phyloP scores from a whole-genome alignment of 768 basidiomycete genomes.

The Kondoa malvinella region DNA sequence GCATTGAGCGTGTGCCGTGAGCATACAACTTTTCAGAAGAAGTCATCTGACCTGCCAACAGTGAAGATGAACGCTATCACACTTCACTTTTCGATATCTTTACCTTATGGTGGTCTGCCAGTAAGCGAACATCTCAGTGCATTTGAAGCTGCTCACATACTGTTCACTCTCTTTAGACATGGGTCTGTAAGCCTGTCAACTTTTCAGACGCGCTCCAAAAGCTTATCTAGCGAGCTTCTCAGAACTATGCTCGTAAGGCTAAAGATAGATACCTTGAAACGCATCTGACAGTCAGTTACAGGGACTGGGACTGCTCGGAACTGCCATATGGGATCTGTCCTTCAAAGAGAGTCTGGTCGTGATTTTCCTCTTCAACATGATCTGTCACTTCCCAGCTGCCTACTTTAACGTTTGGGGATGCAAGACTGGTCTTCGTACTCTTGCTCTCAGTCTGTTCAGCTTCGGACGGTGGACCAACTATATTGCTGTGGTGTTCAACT shows the following conservation, averaged over 20 bases:
- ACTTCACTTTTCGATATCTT: not conserved
- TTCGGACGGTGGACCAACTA: constrained; percentile 30
- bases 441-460: constrained; percentile 27
- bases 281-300: too few species aligned
- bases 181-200: too few species aligned
- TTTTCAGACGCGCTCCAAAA: too few species aligned
- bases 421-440: constrained; percentile 12
- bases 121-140: not conserved
- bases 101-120: not conserved
- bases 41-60: too few species aligned
- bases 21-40: too few species aligned
- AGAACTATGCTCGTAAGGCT: too few species aligned
- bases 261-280: too few species aligned
- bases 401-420: constrained; percentile 7
- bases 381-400: constrained; percentile 27
- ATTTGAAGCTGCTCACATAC: not conserved
- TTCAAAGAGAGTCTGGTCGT: not conserved
- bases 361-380: constrained; percentile 37
- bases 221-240: too few species aligned
- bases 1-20: not conserved
- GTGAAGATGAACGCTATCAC: not conserved
- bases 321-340: not conserved
- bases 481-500: constrained; percentile 7
- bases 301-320: not conserved
- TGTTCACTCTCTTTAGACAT: not conserved